These are phyloP conservation scores for Hawksworthiomyces lignivorus DNA, from an alignment of 2,329 filamentous ascomycete genomes.

Conservation along the genomic window DNA sequence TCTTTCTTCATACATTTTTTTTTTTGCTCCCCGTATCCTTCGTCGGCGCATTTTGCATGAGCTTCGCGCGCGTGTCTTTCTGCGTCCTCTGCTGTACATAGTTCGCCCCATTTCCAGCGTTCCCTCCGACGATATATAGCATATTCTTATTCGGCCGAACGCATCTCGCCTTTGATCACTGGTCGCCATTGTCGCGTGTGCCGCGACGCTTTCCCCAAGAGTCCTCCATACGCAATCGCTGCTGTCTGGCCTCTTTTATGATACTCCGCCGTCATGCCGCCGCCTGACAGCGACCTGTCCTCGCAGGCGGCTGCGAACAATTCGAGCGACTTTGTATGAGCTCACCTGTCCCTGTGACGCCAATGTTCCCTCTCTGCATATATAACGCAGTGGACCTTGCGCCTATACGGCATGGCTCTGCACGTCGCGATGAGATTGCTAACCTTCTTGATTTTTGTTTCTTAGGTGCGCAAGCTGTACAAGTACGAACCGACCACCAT, in stretches of 20 bases:
- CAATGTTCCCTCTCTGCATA: too few relatives aligned
- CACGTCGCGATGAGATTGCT: constrained; percentile 5
- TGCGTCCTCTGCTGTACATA: too few relatives aligned
- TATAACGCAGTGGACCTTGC: too few relatives aligned
- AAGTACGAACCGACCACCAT: constrained; percentile 53
- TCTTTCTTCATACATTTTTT: neutral
- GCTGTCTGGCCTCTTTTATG: neutral
- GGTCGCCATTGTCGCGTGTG: too few relatives aligned
- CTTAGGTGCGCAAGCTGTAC: constrained; percentile 92
- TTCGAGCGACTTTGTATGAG: constrained; percentile 90
- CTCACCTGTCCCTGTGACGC: too few relatives aligned
- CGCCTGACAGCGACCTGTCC: constrained; percentile 30
- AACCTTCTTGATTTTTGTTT: constrained; percentile 10
- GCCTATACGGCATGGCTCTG: too few relatives aligned
- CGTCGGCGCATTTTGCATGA: neutral
- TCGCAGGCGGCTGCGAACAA: constrained; percentile 53
- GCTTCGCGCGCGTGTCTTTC: too few relatives aligned
- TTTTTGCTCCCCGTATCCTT: neutral
- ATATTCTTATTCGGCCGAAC: too few relatives aligned
- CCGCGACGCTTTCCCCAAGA: too few relatives aligned
- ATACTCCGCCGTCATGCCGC: constrained; percentile 14
- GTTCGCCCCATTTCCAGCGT: too few relatives aligned
- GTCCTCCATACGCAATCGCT: neutral
- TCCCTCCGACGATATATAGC: too few relatives aligned
- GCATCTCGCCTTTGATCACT: too few relatives aligned